Conservation (phyloP, 192 early-diverging fungal species). For the Backusella parvicylindrica region DNA sequence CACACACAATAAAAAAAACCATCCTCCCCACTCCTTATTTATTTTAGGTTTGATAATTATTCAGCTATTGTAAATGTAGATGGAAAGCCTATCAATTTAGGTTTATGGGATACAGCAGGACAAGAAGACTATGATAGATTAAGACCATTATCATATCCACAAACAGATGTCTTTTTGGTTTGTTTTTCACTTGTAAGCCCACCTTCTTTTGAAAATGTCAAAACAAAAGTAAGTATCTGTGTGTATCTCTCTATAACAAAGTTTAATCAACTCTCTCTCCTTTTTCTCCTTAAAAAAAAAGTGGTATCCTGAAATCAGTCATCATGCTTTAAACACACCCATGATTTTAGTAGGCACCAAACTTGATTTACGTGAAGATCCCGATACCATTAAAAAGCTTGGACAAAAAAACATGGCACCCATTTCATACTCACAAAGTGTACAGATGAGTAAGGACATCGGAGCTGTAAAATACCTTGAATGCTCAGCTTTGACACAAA, state of each 20-base stretch:
- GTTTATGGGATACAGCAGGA: slow-evolving; percentile 92
- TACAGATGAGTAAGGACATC: slow-evolving; percentile 76
- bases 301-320: slow-evolving; percentile 88
- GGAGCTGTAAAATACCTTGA: slow-evolving; percentile 82
- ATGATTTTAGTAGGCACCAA: slow-evolving; percentile 88
- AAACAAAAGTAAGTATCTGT: slow-evolving; percentile 40
- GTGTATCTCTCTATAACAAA: slow-evolving; percentile 41
- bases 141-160: slow-evolving; percentile 89
- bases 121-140: slow-evolving; percentile 94
- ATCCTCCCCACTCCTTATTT: neutral
- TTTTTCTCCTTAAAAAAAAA: slow-evolving; percentile 82
- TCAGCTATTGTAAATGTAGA: slow-evolving; percentile 95
- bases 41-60: slow-evolving; percentile 80
- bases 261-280: slow-evolving; percentile 82
- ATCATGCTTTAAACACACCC: slow-evolving; percentile 84
- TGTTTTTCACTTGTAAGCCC: slow-evolving; percentile 25
- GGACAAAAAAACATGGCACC: slow-evolving; percentile 74
- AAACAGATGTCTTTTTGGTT: slow-evolving; percentile 50
- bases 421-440: slow-evolving; percentile 74
- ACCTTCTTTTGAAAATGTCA: slow-evolving; percentile 23
- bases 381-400: slow-evolving; percentile 75
- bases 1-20: neutral
- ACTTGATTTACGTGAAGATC: slow-evolving; percentile 88
- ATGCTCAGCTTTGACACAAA: slow-evolving; percentile 90
- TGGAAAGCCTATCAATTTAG: slow-evolving; percentile 90